Conservation (phyloP, 768 basidiomycete species). For the Tephrocybe rancida region DNA sequence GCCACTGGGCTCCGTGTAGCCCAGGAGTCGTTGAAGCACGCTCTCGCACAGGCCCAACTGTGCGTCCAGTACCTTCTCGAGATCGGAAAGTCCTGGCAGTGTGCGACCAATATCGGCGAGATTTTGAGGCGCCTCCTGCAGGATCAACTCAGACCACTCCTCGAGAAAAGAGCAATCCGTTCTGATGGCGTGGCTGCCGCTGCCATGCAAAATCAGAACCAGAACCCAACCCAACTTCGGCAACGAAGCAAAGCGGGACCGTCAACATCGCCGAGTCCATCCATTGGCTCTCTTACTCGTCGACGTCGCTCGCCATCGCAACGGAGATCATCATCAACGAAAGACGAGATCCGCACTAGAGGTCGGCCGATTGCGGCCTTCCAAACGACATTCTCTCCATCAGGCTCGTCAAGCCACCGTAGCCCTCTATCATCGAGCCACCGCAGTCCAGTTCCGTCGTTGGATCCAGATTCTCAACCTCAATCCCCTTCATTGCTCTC, state of each 20-base stretch:
- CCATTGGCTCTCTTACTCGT: background rate
- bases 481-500: constrained; percentile 14
- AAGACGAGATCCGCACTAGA: constrained; percentile 3
- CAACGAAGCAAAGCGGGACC: background rate
- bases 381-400: background rate
- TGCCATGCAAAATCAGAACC: background rate
- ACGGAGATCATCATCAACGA: constrained; percentile 2
- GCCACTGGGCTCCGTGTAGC: constrained; percentile 49
- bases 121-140: constrained; percentile 47
- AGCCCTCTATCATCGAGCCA: constrained; percentile 10
- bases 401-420: constrained; percentile 3
- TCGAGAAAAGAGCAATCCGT: constrained; percentile 32
- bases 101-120: constrained; percentile 49
- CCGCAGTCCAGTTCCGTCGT: background rate
- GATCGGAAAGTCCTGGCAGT: constrained; percentile 56
- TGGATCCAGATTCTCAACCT: constrained; percentile 6
- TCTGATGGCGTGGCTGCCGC: background rate
- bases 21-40: constrained; percentile 44
- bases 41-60: constrained; percentile 43
- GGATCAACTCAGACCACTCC: constrained; percentile 42
- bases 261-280: constrained; percentile 1
- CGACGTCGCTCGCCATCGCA: constrained; percentile 16
- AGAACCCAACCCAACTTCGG: background rate
- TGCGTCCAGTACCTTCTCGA: constrained; percentile 55
- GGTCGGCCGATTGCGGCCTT: constrained; percentile 3